These are phyloP conservation scores for Wickerhamiella parazyma DNA, from an alignment of 805 yeast species.

Conservation along the genomic window DNA sequence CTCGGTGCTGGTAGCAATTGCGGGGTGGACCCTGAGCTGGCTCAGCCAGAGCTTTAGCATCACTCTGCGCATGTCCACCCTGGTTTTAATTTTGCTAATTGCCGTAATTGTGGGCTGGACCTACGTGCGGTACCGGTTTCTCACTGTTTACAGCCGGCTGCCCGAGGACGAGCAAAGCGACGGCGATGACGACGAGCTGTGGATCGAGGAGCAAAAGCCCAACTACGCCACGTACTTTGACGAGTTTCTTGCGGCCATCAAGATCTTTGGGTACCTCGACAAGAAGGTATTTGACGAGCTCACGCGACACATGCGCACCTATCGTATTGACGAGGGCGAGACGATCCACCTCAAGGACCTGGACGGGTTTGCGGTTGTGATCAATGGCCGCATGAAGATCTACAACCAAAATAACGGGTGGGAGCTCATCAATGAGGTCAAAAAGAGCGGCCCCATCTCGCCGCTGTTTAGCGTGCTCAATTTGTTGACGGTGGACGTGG, in stretches of 20 bases:
- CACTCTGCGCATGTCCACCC: slow-evolving; percentile 15
- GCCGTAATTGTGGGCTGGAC: slow-evolving; percentile 28
- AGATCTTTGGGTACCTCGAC: slow-evolving; percentile 87
- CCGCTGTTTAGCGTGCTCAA: slow-evolving; percentile 70
- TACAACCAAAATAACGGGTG: slow-evolving; percentile 32
- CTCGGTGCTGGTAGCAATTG: not conserved
- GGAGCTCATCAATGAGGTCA: slow-evolving; percentile 66
- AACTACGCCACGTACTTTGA: slow-evolving; percentile 60
- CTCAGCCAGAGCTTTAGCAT: slow-evolving; percentile 6
- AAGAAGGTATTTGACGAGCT: slow-evolving; percentile 83
- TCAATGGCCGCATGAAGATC: slow-evolving; percentile 79
- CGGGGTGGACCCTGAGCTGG: slow-evolving; percentile 11
- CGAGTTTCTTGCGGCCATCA: slow-evolving; percentile 79
- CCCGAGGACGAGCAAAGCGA: slow-evolving; percentile 31
- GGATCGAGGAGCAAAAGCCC: slow-evolving; percentile 32
- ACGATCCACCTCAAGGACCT: slow-evolving; percentile 57
- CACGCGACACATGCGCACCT: slow-evolving; percentile 83
- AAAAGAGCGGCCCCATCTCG: slow-evolving; percentile 72
- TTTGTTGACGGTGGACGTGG: slow-evolving; percentile 43
- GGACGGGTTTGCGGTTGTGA: slow-evolving; percentile 80
- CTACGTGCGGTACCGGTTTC: slow-evolving; percentile 45
- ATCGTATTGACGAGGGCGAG: slow-evolving; percentile 65
- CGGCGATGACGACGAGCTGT: slow-evolving; percentile 30
- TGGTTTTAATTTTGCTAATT: slow-evolving; percentile 20
- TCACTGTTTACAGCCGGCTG: slow-evolving; percentile 48